Conservation (phyloP, 1,284 basidiomycete genomes). For the Boletus smithii region DNA sequence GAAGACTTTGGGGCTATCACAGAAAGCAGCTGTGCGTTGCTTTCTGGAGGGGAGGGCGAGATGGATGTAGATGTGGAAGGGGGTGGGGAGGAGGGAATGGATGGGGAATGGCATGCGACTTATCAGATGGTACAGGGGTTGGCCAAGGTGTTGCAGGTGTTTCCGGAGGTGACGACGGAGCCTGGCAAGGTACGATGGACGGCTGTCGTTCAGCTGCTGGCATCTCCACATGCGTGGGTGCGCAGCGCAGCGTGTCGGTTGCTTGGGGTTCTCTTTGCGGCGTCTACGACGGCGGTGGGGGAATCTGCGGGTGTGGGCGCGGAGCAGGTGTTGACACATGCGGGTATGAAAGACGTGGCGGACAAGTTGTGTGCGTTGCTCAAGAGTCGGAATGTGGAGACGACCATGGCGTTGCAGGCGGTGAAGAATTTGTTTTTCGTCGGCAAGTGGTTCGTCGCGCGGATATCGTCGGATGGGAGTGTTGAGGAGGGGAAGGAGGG, state of each 20-base stretch:
- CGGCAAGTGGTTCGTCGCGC: constrained; percentile 72
- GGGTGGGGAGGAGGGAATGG: constrained; percentile 26
- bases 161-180: constrained; percentile 43
- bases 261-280: constrained; percentile 69
- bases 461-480: neutral
- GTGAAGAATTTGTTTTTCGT: constrained; percentile 95
- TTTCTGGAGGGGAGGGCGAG: constrained; percentile 40
- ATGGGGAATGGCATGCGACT: constrained; percentile 78
- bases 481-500: constrained; percentile 17
- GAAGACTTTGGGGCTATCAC: constrained; percentile 57
- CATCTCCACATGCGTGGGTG: constrained; percentile 95
- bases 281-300: constrained; percentile 30
- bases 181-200: constrained; percentile 56
- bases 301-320: neutral
- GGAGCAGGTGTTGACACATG: constrained; percentile 42
- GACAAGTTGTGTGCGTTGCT: constrained; percentile 79
- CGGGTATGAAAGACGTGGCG: constrained; percentile 68
- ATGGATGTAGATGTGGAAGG: constrained; percentile 44
- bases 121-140: constrained; percentile 78
- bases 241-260: constrained; percentile 79
- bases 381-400: constrained; percentile 79
- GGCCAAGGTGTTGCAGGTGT: constrained; percentile 60
- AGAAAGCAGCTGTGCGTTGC: constrained; percentile 42
- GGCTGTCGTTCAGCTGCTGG: constrained; percentile 62
- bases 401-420: constrained; percentile 75